Base-by-base conservation (phyloP, 2,329 filamentous ascomycete genomes). In the Westerdykella ornata region DNA sequence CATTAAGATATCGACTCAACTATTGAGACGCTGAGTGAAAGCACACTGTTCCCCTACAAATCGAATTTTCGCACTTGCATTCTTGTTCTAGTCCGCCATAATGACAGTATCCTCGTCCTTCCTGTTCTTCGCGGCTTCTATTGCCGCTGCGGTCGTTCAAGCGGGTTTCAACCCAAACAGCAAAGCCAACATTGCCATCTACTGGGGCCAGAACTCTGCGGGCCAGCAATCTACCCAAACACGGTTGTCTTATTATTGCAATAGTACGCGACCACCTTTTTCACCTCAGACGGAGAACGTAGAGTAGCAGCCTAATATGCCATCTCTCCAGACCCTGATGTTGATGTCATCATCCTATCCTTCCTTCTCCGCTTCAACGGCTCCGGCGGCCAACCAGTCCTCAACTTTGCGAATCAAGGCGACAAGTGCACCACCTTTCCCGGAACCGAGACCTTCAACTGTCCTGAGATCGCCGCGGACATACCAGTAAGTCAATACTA, bases 341-440 rank as follows among this genome's bases (percentile, higher is more conserved):
- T 77, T 34, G 67, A 77, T 54, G 52, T 84, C 42, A 80, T 86
- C 38, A 76, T 78, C 1, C 53, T 86, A 37, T 74, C 81, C 1
- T 86, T 86, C 55, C 54, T 85, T 42, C 73, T 74, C 38, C 71
- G 69, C 36, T 74, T 85, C 47, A 73, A 68, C 34, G 73, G 72
- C 13, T 68, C 70, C 3, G 71, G 69, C 16, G 67, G 68, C 11
- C 66, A 65, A 15, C 72, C 75, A 0, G 68, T 71, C 31, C 66
- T 81, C 43, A 83, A 86, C 63, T 81, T 86, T 53, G 76, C 81
- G 40, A 82, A 78, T 46, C 73, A 76, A 6, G 75, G 75, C n/a
- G 68, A 82, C 48, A 72, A 72, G 34, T 86, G 82, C 63, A 75
- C 72, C 4, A 62, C 67, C 1, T 83, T 84, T 42, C 44, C 69